Evolutionary conservation across 345 rosid species (phyloP).

Genomic region (Salix dunnii): DNA sequence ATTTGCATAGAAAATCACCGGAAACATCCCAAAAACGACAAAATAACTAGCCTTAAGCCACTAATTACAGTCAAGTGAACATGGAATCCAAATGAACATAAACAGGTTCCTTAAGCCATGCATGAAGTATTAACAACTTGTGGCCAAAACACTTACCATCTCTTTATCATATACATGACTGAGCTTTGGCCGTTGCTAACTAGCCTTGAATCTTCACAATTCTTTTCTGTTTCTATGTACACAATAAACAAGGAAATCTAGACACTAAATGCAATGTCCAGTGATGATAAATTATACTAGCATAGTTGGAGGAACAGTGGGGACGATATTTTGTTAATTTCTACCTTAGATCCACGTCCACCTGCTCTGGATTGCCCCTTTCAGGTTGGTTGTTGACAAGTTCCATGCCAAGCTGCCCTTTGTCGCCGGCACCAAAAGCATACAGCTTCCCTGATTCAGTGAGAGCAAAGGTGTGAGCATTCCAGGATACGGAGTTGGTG

Average conservation of each 20-base stretch:
- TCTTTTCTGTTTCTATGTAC: constrained; percentile 49
- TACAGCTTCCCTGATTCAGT: constrained; percentile 78
- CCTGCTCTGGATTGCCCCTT: constrained; percentile 71
- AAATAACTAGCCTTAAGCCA: not conserved
- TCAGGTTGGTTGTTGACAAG: constrained; percentile 61
- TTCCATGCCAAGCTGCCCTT: constrained; percentile 83
- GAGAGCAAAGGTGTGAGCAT: constrained; percentile 86
- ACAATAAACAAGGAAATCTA: constrained; percentile 36
- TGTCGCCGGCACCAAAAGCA: constrained; percentile 92
- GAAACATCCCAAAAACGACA: too few species aligned
- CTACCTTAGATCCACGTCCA: constrained; percentile 67
- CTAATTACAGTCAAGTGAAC: not conserved
- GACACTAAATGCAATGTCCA: constrained; percentile 34
- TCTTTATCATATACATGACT: constrained; percentile 11
- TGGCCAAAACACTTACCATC: constrained; percentile 27
- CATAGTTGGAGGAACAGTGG: constrained; percentile 1
- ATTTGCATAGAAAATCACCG: too few species aligned
- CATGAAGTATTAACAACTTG: constrained; percentile 40
- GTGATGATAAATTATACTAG: constrained; percentile 6
- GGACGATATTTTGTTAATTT: not conserved
- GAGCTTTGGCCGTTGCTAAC: constrained; percentile 34
- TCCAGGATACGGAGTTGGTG: constrained; percentile 76
- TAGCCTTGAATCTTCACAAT: constrained; percentile 42
- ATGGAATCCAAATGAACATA: constrained; percentile 15
- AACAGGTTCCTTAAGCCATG: constrained; percentile 24